phyloP scores from a whole-genome alignment of 1,139 yeast genomes.

The Zygosaccharomyces pseudobailii region DNA sequence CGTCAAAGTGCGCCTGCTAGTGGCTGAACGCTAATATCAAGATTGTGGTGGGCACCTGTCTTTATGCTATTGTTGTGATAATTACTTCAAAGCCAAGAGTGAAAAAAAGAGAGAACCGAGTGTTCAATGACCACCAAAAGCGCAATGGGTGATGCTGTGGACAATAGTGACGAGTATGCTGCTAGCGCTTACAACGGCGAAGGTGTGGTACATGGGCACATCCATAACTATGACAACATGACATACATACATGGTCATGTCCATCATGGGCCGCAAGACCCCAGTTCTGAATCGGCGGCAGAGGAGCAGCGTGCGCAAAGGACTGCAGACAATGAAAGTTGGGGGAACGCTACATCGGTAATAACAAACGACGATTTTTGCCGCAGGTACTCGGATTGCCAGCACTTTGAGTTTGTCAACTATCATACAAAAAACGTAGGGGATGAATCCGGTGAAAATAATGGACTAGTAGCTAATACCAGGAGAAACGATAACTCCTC shows the following conservation, averaged over 20 bases:
- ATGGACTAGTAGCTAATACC: background rate
- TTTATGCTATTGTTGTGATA: slow-evolving; percentile 1
- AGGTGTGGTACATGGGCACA: slow-evolving; percentile 65
- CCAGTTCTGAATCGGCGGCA: slow-evolving; percentile 1
- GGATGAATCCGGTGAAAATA: background rate
- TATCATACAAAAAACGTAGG: slow-evolving; percentile 24
- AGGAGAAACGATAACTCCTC: background rate
- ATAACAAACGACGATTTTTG: slow-evolving; percentile 4
- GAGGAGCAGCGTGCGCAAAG: background rate
- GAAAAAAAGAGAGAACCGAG: background rate
- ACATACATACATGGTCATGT: slow-evolving; percentile 38
- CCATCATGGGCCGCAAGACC: slow-evolving; percentile 36
- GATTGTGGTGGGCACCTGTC: background rate
- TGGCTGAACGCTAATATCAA: background rate
- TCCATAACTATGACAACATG: slow-evolving; percentile 18
- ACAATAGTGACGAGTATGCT: background rate
- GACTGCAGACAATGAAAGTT: background rate
- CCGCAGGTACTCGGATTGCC: slow-evolving; percentile 32
- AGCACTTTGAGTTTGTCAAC: slow-evolving; percentile 39
- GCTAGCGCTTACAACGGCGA: slow-evolving; percentile 18
- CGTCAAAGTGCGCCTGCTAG: background rate
- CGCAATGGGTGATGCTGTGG: background rate
- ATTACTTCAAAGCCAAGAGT: background rate
- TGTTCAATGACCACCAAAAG: slow-evolving; percentile 1
- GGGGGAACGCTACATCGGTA: background rate